A percentile compares a stretch with the other conserved stretches of the same genome.
These are phyloP conservation scores for Raphanus sativus DNA, from an alignment of 345 rosid genomes.

Conservation along the genomic window DNA sequence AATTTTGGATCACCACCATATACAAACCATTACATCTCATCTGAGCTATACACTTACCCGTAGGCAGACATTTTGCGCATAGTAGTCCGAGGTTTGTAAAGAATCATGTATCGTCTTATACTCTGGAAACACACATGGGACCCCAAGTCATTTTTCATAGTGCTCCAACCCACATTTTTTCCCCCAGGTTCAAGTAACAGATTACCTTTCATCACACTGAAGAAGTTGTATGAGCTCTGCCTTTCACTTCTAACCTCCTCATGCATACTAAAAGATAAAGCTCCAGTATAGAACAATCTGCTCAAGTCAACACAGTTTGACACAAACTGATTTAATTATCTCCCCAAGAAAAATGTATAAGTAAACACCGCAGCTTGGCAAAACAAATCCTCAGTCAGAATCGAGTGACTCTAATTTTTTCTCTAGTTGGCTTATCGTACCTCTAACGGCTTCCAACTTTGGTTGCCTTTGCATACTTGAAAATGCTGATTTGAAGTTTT, in stretches of 20 bases:
- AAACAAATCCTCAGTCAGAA: not conserved
- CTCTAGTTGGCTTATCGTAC: constrained; percentile 30
- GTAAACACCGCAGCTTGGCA: not conserved
- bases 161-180: constrained; percentile 5
- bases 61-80: constrained; percentile 63
- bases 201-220: constrained; percentile 80
- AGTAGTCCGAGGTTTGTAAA: constrained; percentile 74
- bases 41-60: constrained; percentile 51
- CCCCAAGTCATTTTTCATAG: not conserved
- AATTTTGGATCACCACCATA: constrained; percentile 19
- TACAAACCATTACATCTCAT: constrained; percentile 10
- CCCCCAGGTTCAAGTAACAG: constrained; percentile 31
- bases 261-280: constrained; percentile 82
- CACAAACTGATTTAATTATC: not conserved
- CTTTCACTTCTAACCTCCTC: constrained; percentile 84
- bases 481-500: constrained; percentile 75
- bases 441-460: constrained; percentile 77
- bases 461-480: constrained; percentile 68
- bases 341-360: constrained; percentile 9
- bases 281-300: constrained; percentile 92
- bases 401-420: not conserved
- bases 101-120: constrained; percentile 78
- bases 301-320: not conserved
- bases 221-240: constrained; percentile 80
- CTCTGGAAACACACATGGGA: constrained; percentile 50